These are phyloP conservation scores for California macrophylla DNA, from an alignment of 441 rosid genomes.

Conservation along the genomic window DNA sequence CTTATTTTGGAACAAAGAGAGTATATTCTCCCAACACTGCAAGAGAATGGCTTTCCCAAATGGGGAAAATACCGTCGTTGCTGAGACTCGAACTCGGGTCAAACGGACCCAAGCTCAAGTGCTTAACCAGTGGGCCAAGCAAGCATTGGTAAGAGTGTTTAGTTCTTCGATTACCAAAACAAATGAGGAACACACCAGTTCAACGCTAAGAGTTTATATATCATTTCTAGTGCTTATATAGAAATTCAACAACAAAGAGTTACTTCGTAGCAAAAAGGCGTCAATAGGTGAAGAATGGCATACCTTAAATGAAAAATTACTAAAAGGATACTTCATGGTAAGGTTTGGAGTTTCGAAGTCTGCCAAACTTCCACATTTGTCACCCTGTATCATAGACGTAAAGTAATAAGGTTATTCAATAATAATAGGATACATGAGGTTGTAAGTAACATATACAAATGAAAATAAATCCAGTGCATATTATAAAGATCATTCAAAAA, in stretches of 20 bases:
- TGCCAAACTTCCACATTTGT: constrained; percentile 69
- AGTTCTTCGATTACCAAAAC: background rate
- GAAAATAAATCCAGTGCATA: background rate
- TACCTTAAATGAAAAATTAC: constrained; percentile 97
- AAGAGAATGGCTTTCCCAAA: too few species aligned
- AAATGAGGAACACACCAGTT: background rate
- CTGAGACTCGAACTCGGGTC: too few species aligned
- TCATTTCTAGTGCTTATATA: background rate
- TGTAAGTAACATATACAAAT: background rate
- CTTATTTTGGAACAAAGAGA: too few species aligned
- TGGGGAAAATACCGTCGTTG: too few species aligned
- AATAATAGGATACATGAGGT: background rate
- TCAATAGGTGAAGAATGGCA: constrained; percentile 10
- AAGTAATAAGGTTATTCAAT: background rate
- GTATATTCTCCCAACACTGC: too few species aligned
- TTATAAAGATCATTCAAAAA: background rate
- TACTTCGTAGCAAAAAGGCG: background rate
- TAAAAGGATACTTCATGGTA: constrained; percentile 74
- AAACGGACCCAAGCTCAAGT: too few species aligned
- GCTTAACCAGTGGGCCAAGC: too few species aligned
- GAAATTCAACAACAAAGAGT: background rate
- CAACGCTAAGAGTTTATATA: background rate
- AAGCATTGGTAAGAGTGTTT: background rate
- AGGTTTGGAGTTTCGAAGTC: constrained; percentile 59
- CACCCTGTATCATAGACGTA: constrained; percentile 46